Percentiles rank a stretch among this genome's conserved stretches.
phyloP scores from a whole-genome alignment of 2,329 filamentous ascomycete genomes.

The Stachybotrys chartarum region DNA sequence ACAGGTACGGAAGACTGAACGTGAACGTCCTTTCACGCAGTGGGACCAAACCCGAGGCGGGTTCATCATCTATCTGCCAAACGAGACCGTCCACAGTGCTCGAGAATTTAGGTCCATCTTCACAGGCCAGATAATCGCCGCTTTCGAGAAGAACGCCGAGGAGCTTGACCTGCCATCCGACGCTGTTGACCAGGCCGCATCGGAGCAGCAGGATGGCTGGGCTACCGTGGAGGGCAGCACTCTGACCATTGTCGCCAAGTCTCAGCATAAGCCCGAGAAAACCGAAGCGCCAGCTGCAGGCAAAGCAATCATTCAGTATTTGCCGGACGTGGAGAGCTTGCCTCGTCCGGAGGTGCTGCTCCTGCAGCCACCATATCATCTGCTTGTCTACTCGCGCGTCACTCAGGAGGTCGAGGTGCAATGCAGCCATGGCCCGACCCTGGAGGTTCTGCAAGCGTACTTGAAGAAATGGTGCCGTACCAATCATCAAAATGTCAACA shows the following conservation, averaged over 20 bases:
- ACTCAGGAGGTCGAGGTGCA: constrained; percentile 31
- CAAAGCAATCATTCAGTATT: constrained; percentile 13
- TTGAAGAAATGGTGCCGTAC: constrained; percentile 38
- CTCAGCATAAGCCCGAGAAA: background rate
- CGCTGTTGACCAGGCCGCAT: constrained; percentile 10
- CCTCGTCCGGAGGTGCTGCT: constrained; percentile 41
- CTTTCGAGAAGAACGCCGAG: constrained; percentile 21
- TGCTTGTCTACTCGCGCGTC: constrained; percentile 27
- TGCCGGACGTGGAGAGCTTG: constrained; percentile 33
- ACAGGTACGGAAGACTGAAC: background rate
- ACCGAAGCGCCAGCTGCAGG: background rate
- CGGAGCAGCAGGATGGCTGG: constrained; percentile 32
- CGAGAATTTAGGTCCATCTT: constrained; percentile 28
- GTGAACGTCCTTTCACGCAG: constrained; percentile 15
- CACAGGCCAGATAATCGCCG: constrained; percentile 23
- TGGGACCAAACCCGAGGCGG: constrained; percentile 29
- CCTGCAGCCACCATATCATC: constrained; percentile 38
- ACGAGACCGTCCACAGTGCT: constrained; percentile 17
- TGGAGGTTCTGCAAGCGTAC: constrained; percentile 38
- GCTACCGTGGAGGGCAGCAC: constrained; percentile 28
- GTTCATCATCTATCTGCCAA: constrained; percentile 32
- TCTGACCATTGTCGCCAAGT: constrained; percentile 14
- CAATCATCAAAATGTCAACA: constrained; percentile 29
- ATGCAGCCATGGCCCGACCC: constrained; percentile 38
- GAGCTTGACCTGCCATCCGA: constrained; percentile 4